A percentile compares a stretch with the other conserved stretches of the same genome.
These are phyloP conservation scores for Polytrichum formosum DNA, from an alignment of 225 moss, liverwort and hornwort species.

Conservation along the genomic window DNA sequence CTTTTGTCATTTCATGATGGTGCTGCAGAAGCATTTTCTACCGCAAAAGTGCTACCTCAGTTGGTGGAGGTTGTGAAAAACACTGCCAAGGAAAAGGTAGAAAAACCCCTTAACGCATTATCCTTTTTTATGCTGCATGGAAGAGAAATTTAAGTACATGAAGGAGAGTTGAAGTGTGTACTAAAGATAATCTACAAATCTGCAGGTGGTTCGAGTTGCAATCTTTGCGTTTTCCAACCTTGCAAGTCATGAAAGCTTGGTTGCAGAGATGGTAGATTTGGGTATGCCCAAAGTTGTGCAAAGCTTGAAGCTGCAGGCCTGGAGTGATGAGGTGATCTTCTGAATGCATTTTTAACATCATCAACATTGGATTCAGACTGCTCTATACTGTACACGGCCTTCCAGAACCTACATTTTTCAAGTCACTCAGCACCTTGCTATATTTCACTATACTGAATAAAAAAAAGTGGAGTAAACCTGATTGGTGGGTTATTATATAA, in stretches of 20 bases:
- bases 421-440: too few species aligned
- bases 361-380: background rate
- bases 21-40: slow-evolving; percentile 41
- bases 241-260: slow-evolving; percentile 37
- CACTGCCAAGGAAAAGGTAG: slow-evolving; percentile 64
- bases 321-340: slow-evolving; percentile 52
- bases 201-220: slow-evolving; percentile 60
- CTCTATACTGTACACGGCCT: too few species aligned
- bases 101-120: too few species aligned
- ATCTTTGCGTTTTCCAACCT: slow-evolving; percentile 50
- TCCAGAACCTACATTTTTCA: too few species aligned
- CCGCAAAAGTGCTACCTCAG: slow-evolving; percentile 36
- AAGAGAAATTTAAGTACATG: too few species aligned
- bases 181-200: background rate
- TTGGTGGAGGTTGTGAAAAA: slow-evolving; percentile 54
- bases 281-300: slow-evolving; percentile 55
- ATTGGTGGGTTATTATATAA: background rate
- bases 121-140: too few species aligned
- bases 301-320: slow-evolving; percentile 55
- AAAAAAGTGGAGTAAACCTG: too few species aligned
- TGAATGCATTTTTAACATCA: background rate
- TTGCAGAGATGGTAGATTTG: slow-evolving; percentile 46
- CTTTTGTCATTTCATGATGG: slow-evolving; percentile 56
- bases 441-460: too few species aligned
- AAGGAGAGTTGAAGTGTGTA: too few species aligned